Evolutionary conservation across 208 protist species (phyloP).

Genomic region (Trypanosoma avium): DNA sequence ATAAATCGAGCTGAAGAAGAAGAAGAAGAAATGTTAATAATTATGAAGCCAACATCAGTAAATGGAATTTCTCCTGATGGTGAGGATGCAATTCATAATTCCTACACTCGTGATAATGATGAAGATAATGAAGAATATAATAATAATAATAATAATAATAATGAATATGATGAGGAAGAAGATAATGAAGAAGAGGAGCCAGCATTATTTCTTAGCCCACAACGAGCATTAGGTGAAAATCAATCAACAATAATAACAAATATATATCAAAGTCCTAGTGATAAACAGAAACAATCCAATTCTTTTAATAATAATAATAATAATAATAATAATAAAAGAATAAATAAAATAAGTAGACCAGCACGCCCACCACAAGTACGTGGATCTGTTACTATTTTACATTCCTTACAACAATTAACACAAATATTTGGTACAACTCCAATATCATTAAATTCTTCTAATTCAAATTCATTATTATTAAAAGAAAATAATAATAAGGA

Average conservation of each 20-base stretch:
- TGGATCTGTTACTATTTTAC: conserved; percentile 46
- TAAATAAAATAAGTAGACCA: no score
- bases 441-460: background rate
- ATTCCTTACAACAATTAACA: conserved; percentile 30
- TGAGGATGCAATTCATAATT: no score
- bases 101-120: background rate
- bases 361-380: background rate
- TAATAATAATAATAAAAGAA: background rate
- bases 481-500: background rate
- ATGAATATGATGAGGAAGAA: background rate
- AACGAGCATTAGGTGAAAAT: no score
- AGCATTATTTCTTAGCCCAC: background rate
- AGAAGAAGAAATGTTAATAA: background rate
- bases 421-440: conserved; percentile 2
- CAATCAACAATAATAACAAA: no score
- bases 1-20: conserved; percentile 11
- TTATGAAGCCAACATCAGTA: background rate
- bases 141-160: background rate
- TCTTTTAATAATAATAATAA: background rate
- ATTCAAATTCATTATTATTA: background rate
- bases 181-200: background rate
- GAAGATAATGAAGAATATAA: background rate
- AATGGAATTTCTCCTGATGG: conserved; percentile 24
- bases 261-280: no score
- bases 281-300: no score